Percentiles rank a stretch among this genome's conserved stretches.
phyloP scores from a whole-genome alignment of 768 basidiomycete genomes.

The Tubosaeta sp. region DNA sequence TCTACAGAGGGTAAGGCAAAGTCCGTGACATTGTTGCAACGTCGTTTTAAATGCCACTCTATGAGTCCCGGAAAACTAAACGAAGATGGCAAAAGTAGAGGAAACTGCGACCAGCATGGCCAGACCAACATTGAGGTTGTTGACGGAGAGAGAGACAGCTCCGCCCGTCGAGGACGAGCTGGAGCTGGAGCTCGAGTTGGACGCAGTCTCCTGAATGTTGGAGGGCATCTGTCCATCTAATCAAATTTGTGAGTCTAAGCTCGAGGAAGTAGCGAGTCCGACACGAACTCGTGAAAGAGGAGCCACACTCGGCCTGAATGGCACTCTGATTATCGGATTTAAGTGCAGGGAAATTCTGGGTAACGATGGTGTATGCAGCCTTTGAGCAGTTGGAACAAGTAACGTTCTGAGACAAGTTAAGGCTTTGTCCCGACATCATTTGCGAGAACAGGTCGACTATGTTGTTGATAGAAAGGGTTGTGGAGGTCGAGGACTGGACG shows the following conservation, averaged over 20 bases:
- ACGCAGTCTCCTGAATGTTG: conserved; percentile 19
- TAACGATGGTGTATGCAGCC: conserved; percentile 43
- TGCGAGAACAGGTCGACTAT: conserved; percentile 12
- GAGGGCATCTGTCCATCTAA: conserved; percentile 32
- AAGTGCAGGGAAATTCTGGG: conserved; percentile 34
- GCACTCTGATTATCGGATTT: conserved; percentile 24
- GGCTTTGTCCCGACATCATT: conserved; percentile 1
- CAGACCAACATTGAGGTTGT: conserved; percentile 22
- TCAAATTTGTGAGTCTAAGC: conserved; percentile 2
- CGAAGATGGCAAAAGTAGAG: conserved; percentile 33
- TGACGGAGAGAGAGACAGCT: conserved; percentile 18
- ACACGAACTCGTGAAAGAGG: conserved; percentile 48
- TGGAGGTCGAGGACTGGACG: conserved; percentile 37
- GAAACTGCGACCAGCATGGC: conserved; percentile 31
- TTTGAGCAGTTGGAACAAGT: conserved; percentile 54
- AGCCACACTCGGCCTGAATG: conserved; percentile 40
- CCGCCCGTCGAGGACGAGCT: conserved; percentile 18
- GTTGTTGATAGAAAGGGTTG: conserved; percentile 17
- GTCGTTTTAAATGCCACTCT: background rate
- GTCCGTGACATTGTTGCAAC: background rate
- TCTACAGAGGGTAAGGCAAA: background rate
- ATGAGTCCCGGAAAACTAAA: conserved; percentile 17
- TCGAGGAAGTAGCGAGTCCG: background rate
- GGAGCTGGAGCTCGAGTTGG: conserved; percentile 19
- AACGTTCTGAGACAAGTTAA: conserved; percentile 33